Base-by-base conservation (phyloP, 1,139 yeast species). In the Keqinozyma sinolaborantium region DNA sequence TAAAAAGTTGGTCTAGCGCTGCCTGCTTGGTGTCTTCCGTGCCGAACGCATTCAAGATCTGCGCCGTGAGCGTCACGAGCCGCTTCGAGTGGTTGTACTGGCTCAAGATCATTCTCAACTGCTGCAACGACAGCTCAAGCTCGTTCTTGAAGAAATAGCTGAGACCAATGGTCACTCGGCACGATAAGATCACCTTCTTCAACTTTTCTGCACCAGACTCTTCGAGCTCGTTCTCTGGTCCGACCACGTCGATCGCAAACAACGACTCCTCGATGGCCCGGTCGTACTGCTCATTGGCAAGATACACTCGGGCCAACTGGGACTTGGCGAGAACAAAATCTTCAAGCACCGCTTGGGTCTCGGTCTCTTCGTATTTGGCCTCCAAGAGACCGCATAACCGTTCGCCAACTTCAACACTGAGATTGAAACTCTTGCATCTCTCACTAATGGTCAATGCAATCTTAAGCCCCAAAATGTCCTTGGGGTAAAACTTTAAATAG, bases 21-120 rank as follows among this genome's bases (percentile, higher is more conserved):
- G 90, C 92, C 42, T 80, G 84, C 36, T 77, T 79, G 5, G 92
- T 79, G n/a, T 81, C 90, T 14, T 71, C 77, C 0, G 79, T 74
- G 6, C 79, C 83, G 36, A 77, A 77, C 1, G 87, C 85, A 64
- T 83, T 82, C 32, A 92, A 66, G 1, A 88, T 82, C 49, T 87
- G 95, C 0, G 95, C 78, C 16, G 86, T 71, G 24, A 92, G 60
- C 5, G 83, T 74, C 10, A 86, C 78, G n/a, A 87, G 68, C 39
- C 80, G 71, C 69, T 29, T 50, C 2, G 82, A 76, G 14, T 79
- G 73, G 12, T 66, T 58, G 33, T 71, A 49, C 7, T 46, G 38
- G 10, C 44, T 71, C 33, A 87, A 59, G 7, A 92, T 77, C 24
- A 62, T 55, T 40, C 76, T 79, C 48, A 90, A 79, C 48, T 81